Base-by-base conservation (phyloP, 1,284 basidiomycete genomes). In the Microbotryum silenes-acaulis region DNA sequence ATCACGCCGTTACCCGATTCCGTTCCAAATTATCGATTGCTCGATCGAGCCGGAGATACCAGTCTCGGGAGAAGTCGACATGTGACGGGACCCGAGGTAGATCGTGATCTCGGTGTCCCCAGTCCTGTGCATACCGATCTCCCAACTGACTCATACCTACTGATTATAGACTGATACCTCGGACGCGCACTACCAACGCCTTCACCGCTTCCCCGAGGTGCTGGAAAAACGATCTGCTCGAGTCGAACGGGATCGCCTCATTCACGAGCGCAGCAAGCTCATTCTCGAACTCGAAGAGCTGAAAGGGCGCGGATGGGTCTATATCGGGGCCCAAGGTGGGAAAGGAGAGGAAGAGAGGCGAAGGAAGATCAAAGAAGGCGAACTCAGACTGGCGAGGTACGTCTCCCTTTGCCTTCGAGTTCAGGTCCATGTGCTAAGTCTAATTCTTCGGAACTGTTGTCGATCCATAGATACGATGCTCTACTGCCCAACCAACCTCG, bases 191-290 rank as follows among this genome's bases (percentile, higher is more conserved):
- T 72, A 72, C 55, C 59, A 56, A 12, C 63, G 67, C 12, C 61
- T 68, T 2, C 73, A 74, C 51, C 63, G 68, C 31, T 66, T 62
- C 51, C 71, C 69, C 37, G 73, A 73, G 56, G 63, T 71, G 5
- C 68, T 74, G 33, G 73, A 74, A 59, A 69, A 70, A 59, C 64
- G 70, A 21, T 67, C 67, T 0, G 65, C 69, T 14, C 64, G 70
- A 37, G 61, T 72, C 25, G 73, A 74, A 52, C 61, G 68, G 29
- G 73, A 74, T 45, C 64, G 70, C 7, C 61, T 74, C 25, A 64
- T 71, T 18, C 69, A 70, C 49, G 72, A 74, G 55, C 64, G 71
- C 6, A 65, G 63, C 8, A 70, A 70, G 49, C 66, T 72, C 20
- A 66, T 67, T 23, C 42, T 51, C 45, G 63, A 67, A 51, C 33